phyloP scores from a whole-genome alignment of 345 rosid genomes.

The Rhodamnia argentea region DNA sequence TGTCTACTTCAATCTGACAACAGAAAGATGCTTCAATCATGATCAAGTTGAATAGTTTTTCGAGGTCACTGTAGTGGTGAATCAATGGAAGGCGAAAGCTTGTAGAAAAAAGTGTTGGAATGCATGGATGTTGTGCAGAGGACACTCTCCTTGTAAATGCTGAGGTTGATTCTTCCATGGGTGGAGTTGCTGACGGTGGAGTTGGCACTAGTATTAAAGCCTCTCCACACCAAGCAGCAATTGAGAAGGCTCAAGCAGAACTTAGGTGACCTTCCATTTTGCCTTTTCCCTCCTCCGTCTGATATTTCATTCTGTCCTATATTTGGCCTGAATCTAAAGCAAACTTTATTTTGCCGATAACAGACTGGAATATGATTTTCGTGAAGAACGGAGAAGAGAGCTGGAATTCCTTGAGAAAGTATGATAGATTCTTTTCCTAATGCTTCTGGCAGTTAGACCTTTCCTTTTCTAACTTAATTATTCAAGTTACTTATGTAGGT shows the following conservation, averaged over 20 bases:
- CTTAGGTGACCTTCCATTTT: slow-evolving; percentile 47
- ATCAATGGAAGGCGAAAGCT: slow-evolving; percentile 23
- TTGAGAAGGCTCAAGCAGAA: slow-evolving; percentile 89
- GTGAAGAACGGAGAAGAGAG: slow-evolving; percentile 89
- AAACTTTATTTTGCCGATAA: slow-evolving; percentile 2
- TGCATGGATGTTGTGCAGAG: slow-evolving; percentile 70
- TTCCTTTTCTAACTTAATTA: background rate
- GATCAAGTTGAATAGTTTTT: background rate
- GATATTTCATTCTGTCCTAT: background rate
- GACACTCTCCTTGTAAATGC: slow-evolving; percentile 70
- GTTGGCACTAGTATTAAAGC: slow-evolving; percentile 71
- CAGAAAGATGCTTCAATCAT: background rate
- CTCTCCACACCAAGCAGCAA: slow-evolving; percentile 73
- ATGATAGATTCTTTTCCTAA: slow-evolving; percentile 12
- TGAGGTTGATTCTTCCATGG: slow-evolving; percentile 95
- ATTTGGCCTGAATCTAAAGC: background rate
- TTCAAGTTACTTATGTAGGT: background rate
- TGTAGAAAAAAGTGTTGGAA: slow-evolving; percentile 11
- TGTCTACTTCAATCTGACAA: background rate
- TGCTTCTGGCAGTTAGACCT: background rate
- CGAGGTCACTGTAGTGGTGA: background rate
- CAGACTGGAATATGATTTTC: slow-evolving; percentile 96
- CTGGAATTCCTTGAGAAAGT: slow-evolving; percentile 96
- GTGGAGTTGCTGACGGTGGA: slow-evolving; percentile 91
- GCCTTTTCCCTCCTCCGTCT: background rate